Base-by-base conservation (phyloP, 768 basidiomycete genomes). In the Clitopilus hobsonii region DNA sequence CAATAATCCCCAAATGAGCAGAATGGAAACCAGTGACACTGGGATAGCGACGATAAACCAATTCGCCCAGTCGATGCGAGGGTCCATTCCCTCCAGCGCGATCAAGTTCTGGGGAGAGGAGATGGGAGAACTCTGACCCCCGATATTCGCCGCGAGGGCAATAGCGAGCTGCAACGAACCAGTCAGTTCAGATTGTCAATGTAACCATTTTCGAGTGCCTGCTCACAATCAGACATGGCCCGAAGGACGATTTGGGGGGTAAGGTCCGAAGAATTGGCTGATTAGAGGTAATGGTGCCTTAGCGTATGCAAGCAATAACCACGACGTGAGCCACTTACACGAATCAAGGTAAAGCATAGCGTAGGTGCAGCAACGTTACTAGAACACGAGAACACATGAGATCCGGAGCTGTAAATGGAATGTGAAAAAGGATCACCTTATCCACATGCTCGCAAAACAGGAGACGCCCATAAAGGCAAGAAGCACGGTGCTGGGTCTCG, bases 401-500 rank as follows among this genome's bases (percentile, higher is more conserved):
- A 54, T 36, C 48, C 41, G 45, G 49, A 14, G 48, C 29, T 30
- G 23, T 20, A 24, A 50, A n/a, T 22, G 45, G 36, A 36, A 20
- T 22, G 41, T 36, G 38, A 41, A 10, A 28, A 11, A 55, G 24
- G 4, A 71, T 45, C 54, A 88, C 89, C 89, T 94, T 64, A 99
- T 98, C 97, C 94, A 98, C 96, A 98, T 99, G 70, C 91, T 94
- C 2, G 95, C 94, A 67, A 99, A 99, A 65, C 94, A 98, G 1
- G 94, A 89, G 16, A 99, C 94, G 41, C 77, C 84, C 97, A 98
- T 98, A 68, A 98, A 91, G 0, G 93, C 88, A 45, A 99, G 80
- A 6, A 99, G 74, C 3, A 99, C 95, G 0, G 81, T 87, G 57
- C 83, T 85, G 1, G 96, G 97, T 53, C 80, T 80, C 10, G 92